Conservation (phyloP, 2,329 filamentous ascomycete genomes). For the Endocalyx cinctus region DNA sequence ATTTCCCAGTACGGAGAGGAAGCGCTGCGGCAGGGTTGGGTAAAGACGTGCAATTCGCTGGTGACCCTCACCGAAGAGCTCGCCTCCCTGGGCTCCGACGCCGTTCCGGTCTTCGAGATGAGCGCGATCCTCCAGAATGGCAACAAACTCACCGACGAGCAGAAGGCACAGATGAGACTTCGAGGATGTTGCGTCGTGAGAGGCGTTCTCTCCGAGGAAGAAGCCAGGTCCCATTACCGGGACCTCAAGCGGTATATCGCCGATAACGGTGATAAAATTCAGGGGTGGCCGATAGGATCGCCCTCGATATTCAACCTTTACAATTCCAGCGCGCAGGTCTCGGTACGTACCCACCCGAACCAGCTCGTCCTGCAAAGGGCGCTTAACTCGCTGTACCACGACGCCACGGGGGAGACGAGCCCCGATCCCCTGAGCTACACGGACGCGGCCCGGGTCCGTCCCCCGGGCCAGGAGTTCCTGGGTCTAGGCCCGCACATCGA, state of each 20-base stretch:
- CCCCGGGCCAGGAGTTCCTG: conserved; percentile 31
- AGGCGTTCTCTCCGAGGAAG: conserved; percentile 7
- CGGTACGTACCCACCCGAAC: conserved; percentile 31
- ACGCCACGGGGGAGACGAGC: conserved; percentile 17
- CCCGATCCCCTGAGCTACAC: conserved; percentile 34
- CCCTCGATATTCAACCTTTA: conserved; percentile 36
- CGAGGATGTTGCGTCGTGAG: conserved; percentile 19
- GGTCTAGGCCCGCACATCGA: conserved; percentile 40
- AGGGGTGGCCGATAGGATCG: conserved; percentile 8
- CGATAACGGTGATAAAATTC: not conserved
- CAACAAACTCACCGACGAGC: conserved; percentile 14
- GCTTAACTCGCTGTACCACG: conserved; percentile 36
- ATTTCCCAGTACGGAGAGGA: conserved; percentile 31
- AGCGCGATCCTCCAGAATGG: conserved; percentile 11
- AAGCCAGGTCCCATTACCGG: conserved; percentile 1
- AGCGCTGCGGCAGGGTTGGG: conserved; percentile 31
- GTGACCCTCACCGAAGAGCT: conserved; percentile 32
- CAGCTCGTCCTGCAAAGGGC: conserved; percentile 30
- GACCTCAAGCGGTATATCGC: not conserved
- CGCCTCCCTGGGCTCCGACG: conserved; percentile 23
- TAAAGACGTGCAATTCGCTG: conserved; percentile 32
- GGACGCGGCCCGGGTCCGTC: conserved; percentile 34
- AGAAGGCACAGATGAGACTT: conserved; percentile 22
- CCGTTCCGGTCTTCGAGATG: conserved; percentile 27
- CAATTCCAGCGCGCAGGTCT: conserved; percentile 33